Evolutionary conservation across 257 asterid genomes (phyloP).

Genomic region (Cynanchum wilfordii): DNA sequence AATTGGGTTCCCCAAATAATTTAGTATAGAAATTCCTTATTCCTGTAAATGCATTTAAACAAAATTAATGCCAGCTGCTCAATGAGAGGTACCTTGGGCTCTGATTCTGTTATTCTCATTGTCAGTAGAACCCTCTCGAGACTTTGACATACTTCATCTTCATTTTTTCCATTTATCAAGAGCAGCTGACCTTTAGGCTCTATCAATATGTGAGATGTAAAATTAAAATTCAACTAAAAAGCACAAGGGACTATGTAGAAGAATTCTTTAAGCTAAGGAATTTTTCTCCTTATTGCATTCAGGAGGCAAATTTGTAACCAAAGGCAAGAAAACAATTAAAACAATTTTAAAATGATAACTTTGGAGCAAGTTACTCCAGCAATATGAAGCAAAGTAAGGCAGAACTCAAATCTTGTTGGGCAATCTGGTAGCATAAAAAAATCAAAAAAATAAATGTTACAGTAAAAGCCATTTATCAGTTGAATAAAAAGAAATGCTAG

Average conservation of each 20-base stretch:
- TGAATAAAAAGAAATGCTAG: background rate
- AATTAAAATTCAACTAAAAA: background rate
- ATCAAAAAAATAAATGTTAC: background rate
- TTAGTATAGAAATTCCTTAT: background rate
- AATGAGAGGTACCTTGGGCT: constrained; percentile 57
- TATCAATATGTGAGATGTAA: constrained; percentile 36
- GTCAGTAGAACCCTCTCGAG: constrained; percentile 95
- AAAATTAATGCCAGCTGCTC: background rate
- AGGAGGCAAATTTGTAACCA: background rate
- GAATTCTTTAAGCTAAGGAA: background rate
- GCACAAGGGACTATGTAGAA: constrained; percentile 6
- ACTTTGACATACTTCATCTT: constrained; percentile 85
- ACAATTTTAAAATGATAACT: background rate
- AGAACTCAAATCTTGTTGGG: background rate
- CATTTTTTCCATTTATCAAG: constrained; percentile 83
- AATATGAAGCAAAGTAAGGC: background rate
- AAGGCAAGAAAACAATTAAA: background rate
- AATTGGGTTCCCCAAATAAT: background rate
- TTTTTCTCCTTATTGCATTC: background rate
- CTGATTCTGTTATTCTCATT: constrained; percentile 84
- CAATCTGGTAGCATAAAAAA: background rate
- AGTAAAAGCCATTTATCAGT: background rate
- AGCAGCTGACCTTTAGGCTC: constrained; percentile 99
- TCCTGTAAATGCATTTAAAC: constrained; percentile 1
- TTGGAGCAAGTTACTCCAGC: background rate